Base-by-base conservation (phyloP, 2,329 filamentous ascomycete genomes). In the Fusarium marasasianum region DNA sequence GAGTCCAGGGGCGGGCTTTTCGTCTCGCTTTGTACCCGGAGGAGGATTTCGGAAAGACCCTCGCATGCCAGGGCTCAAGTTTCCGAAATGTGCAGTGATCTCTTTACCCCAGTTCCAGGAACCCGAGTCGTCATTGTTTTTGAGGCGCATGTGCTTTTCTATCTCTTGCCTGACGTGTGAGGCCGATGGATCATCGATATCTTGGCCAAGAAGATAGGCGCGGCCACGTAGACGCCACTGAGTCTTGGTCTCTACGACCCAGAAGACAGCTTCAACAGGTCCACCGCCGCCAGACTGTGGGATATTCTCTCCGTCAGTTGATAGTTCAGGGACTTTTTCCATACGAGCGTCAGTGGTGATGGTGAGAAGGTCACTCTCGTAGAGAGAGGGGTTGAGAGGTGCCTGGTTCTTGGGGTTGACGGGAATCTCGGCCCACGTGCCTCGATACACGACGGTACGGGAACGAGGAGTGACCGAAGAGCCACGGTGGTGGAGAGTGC, bases 291-390 rank as follows among this genome's bases (percentile, higher is more conserved):
- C 91, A 71, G 63, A 90, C 85, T 75, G 73, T 22, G 55, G 56
- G 13, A 66, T 29, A 5, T 45, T 86, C 85, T 77, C 84, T 83
- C 43, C 86, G 83, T 59, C 66, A 51, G 43, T 51, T 86, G 31
- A 89, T 8, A 98, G 82, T 82, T 98, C 92, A 6, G 86, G 85
- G 1, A 93, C 86, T 85, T 98, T 98, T 68, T 91, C 88, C 94
- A 97, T 98, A 51, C 96, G 90, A 14, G 90, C 90, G 81, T 98
- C 96, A 0, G 95, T 98, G 2, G 96, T 98, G 79, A 98, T 92
- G 2, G 93, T 92, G 7, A 93, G 89, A 76, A 96, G 85, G 74
- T 98, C 95, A 76, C 90, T 94, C 78, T 93, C 91, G 80, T 90
- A 98, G 2, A 82, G 55, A 35, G 84, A 76, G 9, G 93, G 91